Base-by-base conservation (phyloP, 352 stramenopile species). In the Pythium phragmitis region DNA sequence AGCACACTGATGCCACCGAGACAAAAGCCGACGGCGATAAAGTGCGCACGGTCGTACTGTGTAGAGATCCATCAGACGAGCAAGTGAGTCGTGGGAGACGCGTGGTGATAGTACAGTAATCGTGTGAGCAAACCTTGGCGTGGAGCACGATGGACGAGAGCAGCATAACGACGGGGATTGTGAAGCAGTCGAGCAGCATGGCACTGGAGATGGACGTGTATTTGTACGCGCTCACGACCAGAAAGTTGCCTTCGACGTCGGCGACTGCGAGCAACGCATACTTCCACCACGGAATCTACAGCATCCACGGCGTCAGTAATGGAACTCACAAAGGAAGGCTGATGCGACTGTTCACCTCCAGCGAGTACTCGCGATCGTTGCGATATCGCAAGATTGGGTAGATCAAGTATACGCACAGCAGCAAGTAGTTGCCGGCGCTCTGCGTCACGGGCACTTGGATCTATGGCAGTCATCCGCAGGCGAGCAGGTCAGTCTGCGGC, bases 171-270 rank as follows among this genome's bases (percentile, higher is more conserved):
- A 94, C 90, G 3, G 97, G 94, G 41, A 99, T 97, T 4, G 94
- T 96, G 58, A 99, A 97, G 59, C 93, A 98, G 64, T 98, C 94
- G 36, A 99, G 79, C 64, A 99, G 81, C 79, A 98, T 98, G 16
- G 96, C 87, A 61, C 90, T 98, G 21, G 95, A 98, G 63, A 99
- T 94, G 11, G 87, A 97, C 46, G 97, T 99, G 74, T 98, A 98
- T 52, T 96, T 87, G 73, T 98, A 98, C 6, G 92, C 95, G n/a
- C 96, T 82, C n/a, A 98, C 85, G 47, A 94, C 85, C 7, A 98
- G 68, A 48, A 97, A 98, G 70, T 98, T 99, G 30, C 91, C 94
- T 74, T 98, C 84, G 1, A 99, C 92, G 73, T 99, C 96, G 12
- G 97, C 75, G 21, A 98, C 75, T 9, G 90, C 86, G n/a, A 98